A percentile compares a stretch with the other conserved stretches of the same genome.
Evolutionary conservation across 495 filamentous ascomycete species (phyloP).

Genomic region (Penicillium atrosanguineum): DNA sequence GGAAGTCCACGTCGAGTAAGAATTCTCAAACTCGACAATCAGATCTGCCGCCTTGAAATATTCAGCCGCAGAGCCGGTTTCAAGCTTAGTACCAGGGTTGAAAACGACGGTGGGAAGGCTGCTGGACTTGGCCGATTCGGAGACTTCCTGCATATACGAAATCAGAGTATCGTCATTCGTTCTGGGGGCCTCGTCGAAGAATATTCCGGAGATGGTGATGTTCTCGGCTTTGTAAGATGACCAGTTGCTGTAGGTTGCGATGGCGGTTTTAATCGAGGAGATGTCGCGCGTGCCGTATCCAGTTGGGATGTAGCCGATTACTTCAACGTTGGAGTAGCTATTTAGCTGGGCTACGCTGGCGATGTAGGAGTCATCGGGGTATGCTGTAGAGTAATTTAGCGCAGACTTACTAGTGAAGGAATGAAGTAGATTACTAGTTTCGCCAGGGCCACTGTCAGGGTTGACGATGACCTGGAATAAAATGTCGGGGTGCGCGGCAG

Average conservation of each 20-base stretch:
- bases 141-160: conserved; percentile 33
- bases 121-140: conserved; percentile 18
- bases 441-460: conserved; percentile 46
- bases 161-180: conserved; percentile 23
- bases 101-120: conserved; percentile 14
- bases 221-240: conserved; percentile 21
- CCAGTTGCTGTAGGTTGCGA: conserved; percentile 45
- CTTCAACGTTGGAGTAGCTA: conserved; percentile 39
- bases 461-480: conserved; percentile 46
- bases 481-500: conserved; percentile 32
- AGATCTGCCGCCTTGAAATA: conserved; percentile 21
- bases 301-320: conserved; percentile 51
- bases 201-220: conserved; percentile 43
- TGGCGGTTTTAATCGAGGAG: conserved; percentile 31
- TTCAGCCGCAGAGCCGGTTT: conserved; percentile 3
- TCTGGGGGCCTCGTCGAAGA: conserved; percentile 45
- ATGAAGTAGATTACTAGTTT: conserved; percentile 10
- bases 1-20: conserved; percentile 16
- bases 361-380: conserved; percentile 32
- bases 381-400: neutral
- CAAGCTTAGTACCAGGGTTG: conserved; percentile 20
- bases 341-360: conserved; percentile 37
- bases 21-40: conserved; percentile 25
- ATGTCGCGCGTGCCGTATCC: conserved; percentile 25
- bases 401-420: too few relatives aligned